phyloP scores from a whole-genome alignment of 2,329 filamentous ascomycete genomes.

The Proliferodiscus dingleyae region DNA sequence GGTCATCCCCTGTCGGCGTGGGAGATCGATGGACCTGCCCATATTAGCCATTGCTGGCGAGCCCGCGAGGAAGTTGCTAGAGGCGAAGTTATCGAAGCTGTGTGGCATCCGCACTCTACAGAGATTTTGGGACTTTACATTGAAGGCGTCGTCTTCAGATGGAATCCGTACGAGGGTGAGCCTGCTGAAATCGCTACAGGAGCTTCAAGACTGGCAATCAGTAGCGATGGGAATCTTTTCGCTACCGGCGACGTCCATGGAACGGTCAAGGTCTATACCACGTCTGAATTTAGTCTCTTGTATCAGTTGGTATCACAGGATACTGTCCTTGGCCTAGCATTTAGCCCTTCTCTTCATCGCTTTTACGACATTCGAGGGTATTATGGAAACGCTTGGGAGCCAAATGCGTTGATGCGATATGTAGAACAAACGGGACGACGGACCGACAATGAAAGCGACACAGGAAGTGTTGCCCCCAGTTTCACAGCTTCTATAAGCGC shows the following conservation, averaged over 20 bases:
- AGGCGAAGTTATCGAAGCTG: slow-evolving; percentile 24
- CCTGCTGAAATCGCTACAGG: slow-evolving; percentile 15
- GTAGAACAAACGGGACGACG: slow-evolving; percentile 20
- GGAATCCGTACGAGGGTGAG: slow-evolving; percentile 30
- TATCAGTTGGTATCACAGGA: slow-evolving; percentile 19
- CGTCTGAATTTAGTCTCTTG: slow-evolving; percentile 16
- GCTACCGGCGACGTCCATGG: not conserved
- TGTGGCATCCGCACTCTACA: slow-evolving; percentile 29
- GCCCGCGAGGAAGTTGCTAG: slow-evolving; percentile 7
- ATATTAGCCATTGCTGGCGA: slow-evolving; percentile 29
- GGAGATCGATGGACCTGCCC: slow-evolving; percentile 25
- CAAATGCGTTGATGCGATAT: not conserved
- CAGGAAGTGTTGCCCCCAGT: slow-evolving; percentile 15
- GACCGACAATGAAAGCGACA: slow-evolving; percentile 14
- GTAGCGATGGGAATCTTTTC: slow-evolving; percentile 4
- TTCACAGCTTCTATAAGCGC: not conserved
- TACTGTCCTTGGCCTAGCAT: not conserved
- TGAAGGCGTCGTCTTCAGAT: slow-evolving; percentile 34
- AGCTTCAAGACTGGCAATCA: not conserved
- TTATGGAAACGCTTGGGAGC: not conserved
- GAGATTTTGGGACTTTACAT: slow-evolving; percentile 32
- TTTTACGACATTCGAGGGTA: not conserved
- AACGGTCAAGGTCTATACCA: slow-evolving; percentile 10
- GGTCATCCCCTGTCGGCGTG: slow-evolving; percentile 30
- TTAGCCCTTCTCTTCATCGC: not conserved